These are phyloP conservation scores for Vitis hybrid DNA, from an alignment of 177 flowering plant genomes.

Conservation along the genomic window DNA sequence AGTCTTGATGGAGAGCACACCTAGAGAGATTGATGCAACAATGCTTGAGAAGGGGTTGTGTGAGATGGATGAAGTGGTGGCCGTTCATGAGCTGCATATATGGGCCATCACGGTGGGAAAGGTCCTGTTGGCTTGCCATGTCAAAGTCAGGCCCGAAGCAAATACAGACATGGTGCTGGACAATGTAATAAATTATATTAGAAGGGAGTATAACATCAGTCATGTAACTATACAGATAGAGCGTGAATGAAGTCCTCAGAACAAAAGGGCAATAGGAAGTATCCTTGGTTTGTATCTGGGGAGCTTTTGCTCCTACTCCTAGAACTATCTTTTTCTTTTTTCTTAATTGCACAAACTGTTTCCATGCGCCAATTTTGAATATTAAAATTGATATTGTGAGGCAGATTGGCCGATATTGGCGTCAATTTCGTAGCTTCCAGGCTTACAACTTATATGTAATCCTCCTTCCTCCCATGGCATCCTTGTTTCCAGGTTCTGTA, in stretches of 20 bases:
- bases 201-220: conserved; percentile 37
- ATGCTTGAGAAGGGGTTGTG: conserved; percentile 31
- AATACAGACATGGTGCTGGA: conserved; percentile 37
- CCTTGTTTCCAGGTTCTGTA: too few relatives aligned
- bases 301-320: background rate
- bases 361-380: background rate
- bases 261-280: background rate
- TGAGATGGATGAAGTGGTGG: conserved; percentile 36
- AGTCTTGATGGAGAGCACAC: conserved; percentile 47
- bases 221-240: conserved; percentile 40
- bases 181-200: conserved; percentile 32
- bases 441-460: background rate
- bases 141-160: conserved; percentile 31
- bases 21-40: conserved; percentile 43
- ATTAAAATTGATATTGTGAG: background rate
- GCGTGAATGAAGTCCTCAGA: conserved; percentile 9
- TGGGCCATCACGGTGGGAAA: conserved; percentile 50
- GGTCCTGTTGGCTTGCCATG: conserved; percentile 39
- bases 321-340: too few relatives aligned
- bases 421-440: background rate
- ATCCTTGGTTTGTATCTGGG: background rate
- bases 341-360: too few relatives aligned
- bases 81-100: conserved; percentile 39
- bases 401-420: background rate
- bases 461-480: too few relatives aligned